phyloP scores from a whole-genome alignment of 106 monocot species.

The Xerophyta viscosa region DNA sequence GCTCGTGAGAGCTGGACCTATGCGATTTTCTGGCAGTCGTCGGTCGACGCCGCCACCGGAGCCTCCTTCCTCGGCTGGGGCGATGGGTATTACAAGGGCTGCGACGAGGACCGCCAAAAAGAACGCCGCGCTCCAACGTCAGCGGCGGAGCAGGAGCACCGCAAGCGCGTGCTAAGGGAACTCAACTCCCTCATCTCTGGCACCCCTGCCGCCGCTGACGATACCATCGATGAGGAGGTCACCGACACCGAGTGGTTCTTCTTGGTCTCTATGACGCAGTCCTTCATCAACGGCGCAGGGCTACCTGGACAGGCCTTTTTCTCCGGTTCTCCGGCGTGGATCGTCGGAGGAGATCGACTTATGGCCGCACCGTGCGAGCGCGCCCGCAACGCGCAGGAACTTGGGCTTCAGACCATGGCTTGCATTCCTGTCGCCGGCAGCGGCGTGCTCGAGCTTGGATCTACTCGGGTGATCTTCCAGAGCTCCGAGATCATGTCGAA shows the following conservation, averaged over 20 bases:
- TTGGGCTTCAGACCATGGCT: slow-evolving; percentile 66
- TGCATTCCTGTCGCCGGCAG: slow-evolving; percentile 41
- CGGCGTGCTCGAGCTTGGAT: slow-evolving; percentile 74
- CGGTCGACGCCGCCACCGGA: slow-evolving; percentile 35
- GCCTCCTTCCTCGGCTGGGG: slow-evolving; percentile 73
- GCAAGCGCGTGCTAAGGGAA: slow-evolving; percentile 61
- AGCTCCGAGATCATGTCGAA: slow-evolving; percentile 32
- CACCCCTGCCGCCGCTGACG: slow-evolving; percentile 21
- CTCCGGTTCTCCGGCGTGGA: slow-evolving; percentile 27
- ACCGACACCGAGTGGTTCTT: slow-evolving; percentile 88
- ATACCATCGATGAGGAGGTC: slow-evolving; percentile 63
- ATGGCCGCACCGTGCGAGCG: slow-evolving; percentile 36
- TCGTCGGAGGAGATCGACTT: slow-evolving; percentile 22
- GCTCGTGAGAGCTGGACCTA: slow-evolving; percentile 61
- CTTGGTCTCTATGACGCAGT: slow-evolving; percentile 79
- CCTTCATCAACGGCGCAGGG: slow-evolving; percentile 48
- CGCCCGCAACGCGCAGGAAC: slow-evolving; percentile 35
- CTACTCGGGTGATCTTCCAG: slow-evolving; percentile 44
- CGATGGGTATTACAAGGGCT: slow-evolving; percentile 78
- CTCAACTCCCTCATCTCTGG: slow-evolving; percentile 60
- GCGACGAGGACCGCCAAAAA: slow-evolving; percentile 54
- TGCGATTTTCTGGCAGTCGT: slow-evolving; percentile 87
- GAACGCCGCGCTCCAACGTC: slow-evolving; percentile 8
- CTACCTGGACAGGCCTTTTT: slow-evolving; percentile 56
- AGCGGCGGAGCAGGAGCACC: slow-evolving; percentile 65